Evolutionary conservation across 179 eudicot genomes (phyloP).

Genomic region (Beta corolliflora): DNA sequence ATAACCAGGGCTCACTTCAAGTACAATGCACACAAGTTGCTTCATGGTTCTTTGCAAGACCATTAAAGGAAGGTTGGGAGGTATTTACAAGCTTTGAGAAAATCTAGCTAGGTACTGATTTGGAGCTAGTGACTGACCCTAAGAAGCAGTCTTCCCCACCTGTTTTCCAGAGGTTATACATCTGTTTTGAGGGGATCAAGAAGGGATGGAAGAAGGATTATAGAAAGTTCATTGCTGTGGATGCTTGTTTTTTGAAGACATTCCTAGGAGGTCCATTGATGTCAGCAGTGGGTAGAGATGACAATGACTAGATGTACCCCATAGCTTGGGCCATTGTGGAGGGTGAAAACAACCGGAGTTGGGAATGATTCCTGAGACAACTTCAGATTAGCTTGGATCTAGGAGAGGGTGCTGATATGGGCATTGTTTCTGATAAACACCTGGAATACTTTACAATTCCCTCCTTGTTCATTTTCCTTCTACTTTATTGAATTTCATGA

Average conservation of each 20-base stretch:
- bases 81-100: not conserved
- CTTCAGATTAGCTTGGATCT: not conserved
- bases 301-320: too few relatives aligned
- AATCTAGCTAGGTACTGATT: not conserved
- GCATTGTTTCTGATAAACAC: too few relatives aligned
- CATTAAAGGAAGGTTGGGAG: not conserved
- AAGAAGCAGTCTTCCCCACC: not conserved
- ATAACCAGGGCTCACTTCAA: too few relatives aligned
- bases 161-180: too few relatives aligned
- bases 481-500: too few relatives aligned
- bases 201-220: not conserved
- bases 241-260: not conserved
- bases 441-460: not conserved
- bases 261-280: not conserved
- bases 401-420: too few relatives aligned
- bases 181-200: too few relatives aligned
- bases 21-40: not conserved
- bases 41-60: slow-evolving; percentile 3
- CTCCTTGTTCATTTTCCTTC: too few relatives aligned
- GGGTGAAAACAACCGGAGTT: not conserved
- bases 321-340: too few relatives aligned
- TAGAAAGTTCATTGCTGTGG: not conserved
- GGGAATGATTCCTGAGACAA: not conserved
- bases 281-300: not conserved
- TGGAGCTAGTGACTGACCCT: too few relatives aligned